phyloP scores from a whole-genome alignment of 2,329 filamentous ascomycete species.

The Pseudogymnoascus verrucosus region DNA sequence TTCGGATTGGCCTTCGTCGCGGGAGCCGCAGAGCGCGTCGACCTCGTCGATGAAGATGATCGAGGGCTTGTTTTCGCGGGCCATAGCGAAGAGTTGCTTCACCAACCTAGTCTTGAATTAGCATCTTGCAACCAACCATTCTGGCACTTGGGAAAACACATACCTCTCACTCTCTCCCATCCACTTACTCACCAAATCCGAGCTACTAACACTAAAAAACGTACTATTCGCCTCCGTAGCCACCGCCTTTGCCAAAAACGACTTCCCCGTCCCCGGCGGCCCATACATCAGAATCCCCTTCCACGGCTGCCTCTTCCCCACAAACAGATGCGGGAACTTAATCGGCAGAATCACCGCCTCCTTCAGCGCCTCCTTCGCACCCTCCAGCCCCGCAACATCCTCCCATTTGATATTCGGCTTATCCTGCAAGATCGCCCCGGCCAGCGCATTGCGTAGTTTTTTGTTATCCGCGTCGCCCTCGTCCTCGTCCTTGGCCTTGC shows the following conservation, averaged over 20 bases:
- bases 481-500: constrained; percentile 49
- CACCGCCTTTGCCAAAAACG: constrained; percentile 93
- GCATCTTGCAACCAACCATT: too few species aligned
- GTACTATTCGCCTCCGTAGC: constrained; percentile 98
- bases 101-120: constrained; percentile 37
- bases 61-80: constrained; percentile 92
- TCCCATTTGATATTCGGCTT: constrained; percentile 97
- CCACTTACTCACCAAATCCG: constrained; percentile 97
- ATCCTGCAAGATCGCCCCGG: constrained; percentile 87
- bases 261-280: constrained; percentile 94
- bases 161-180: constrained; percentile 99
- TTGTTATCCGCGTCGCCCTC: constrained; percentile 80
- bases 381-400: constrained; percentile 90
- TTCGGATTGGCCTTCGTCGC: constrained; percentile 92
- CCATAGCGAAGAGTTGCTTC: constrained; percentile 95
- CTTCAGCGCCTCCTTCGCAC: constrained; percentile 92
- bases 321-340: constrained; percentile 95
- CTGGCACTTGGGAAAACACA: constrained; percentile 21
- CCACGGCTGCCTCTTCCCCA: constrained; percentile 94
- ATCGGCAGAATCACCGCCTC: constrained; percentile 97
- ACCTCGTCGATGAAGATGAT: constrained; percentile 99
- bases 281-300: constrained; percentile 96
- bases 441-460: constrained; percentile 84
- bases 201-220: constrained; percentile 97
- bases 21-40: constrained; percentile 88